phyloP scores from a whole-genome alignment of 768 basidiomycete genomes.

The Agaricus sinodeliciosus region DNA sequence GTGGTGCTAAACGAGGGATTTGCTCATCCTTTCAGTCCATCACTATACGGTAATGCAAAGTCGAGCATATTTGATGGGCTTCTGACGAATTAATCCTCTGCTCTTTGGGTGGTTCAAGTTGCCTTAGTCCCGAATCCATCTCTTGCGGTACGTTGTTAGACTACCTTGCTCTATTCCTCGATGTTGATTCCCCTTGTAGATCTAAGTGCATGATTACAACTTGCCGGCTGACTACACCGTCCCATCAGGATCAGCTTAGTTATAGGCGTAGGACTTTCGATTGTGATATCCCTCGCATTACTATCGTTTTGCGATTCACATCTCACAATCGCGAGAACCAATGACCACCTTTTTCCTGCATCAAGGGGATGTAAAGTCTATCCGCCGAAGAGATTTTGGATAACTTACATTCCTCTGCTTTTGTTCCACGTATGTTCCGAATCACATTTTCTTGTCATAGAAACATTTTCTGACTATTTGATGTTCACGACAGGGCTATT shows the following conservation, averaged over 20 bases:
- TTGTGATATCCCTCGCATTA: neutral
- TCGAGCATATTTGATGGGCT: too few species aligned
- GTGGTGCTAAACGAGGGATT: too few species aligned
- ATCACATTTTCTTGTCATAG: too few species aligned
- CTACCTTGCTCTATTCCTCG: neutral
- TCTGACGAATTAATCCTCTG: neutral
- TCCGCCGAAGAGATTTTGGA: neutral
- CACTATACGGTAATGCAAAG: slow-evolving; percentile 1
- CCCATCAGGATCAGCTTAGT: neutral
- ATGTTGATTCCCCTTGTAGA: neutral
- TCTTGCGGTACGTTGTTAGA: neutral
- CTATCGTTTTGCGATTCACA: neutral
- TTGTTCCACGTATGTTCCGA: slow-evolving; percentile 2
- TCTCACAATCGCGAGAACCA: neutral
- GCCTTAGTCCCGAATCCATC: slow-evolving; percentile 7
- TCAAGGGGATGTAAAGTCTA: slow-evolving; percentile 1
- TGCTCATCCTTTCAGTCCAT: neutral
- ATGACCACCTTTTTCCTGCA: neutral
- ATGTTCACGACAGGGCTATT: neutral
- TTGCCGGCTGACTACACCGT: neutral
- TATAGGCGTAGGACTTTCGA: neutral
- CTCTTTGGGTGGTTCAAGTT: neutral
- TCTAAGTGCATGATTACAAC: neutral
- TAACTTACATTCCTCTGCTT: neutral
- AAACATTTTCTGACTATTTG: neutral